Conservation (phyloP, 2,329 filamentous ascomycete genomes). For the Colletotrichum melonis region DNA sequence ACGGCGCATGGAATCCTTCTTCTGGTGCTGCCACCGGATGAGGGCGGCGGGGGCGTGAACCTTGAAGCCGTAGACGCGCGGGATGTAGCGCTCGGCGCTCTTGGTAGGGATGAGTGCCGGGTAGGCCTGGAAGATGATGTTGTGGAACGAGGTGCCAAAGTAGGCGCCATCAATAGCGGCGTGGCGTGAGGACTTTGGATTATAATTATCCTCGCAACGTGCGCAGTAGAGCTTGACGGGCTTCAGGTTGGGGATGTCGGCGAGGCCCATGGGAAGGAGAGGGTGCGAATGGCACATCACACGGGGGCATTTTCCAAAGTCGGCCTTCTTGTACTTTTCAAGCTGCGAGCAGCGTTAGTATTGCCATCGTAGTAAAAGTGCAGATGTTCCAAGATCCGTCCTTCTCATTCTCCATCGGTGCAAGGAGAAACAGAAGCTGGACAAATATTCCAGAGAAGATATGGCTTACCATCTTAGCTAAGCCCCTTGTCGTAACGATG, state of each 20-base stretch:
- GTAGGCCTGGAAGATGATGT: slow-evolving; percentile 99
- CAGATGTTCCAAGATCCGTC: not conserved
- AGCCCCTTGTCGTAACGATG: slow-evolving; percentile 92
- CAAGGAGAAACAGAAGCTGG: not conserved
- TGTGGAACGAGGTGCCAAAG: slow-evolving; percentile 98
- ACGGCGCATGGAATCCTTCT: slow-evolving; percentile 84
- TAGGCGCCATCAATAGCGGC: slow-evolving; percentile 96
- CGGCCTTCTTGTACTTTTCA: slow-evolving; percentile 98
- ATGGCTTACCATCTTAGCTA: slow-evolving; percentile 89
- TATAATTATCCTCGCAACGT: slow-evolving; percentile 98
- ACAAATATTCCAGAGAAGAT: slow-evolving; percentile 4
- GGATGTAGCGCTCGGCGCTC: slow-evolving; percentile 86
- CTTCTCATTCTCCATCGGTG: not conserved
- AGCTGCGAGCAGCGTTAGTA: slow-evolving; percentile 66
- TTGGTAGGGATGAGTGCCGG: slow-evolving; percentile 89
- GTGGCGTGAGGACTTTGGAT: slow-evolving; percentile 96
- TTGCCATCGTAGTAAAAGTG: not conserved
- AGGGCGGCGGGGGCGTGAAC: slow-evolving; percentile 91
- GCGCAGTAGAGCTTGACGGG: slow-evolving; percentile 97
- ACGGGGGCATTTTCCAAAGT: slow-evolving; percentile 97
- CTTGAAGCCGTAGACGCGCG: slow-evolving; percentile 93
- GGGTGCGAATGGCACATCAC: slow-evolving; percentile 95
- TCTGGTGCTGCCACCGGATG: slow-evolving; percentile 88
- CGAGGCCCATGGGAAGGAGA: slow-evolving; percentile 92
- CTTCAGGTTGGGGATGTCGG: slow-evolving; percentile 87